Evolutionary conservation across 495 filamentous ascomycete genomes (phyloP).

Genomic region (Xylaria venustula): DNA sequence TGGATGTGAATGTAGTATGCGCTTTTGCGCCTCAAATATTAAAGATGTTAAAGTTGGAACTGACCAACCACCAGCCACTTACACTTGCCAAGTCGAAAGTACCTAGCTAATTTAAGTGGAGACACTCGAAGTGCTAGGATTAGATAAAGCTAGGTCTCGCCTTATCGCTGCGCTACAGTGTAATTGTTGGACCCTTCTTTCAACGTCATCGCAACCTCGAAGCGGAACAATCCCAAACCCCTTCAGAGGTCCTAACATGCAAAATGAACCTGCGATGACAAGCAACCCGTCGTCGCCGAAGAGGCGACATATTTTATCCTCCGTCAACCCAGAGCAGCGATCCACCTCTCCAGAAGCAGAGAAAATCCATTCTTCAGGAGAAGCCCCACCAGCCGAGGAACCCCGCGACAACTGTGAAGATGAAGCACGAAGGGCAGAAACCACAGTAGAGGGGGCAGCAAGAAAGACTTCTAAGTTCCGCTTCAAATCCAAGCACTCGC

Average conservation of each 20-base stretch:
- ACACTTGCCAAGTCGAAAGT: background rate
- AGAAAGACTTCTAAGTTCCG: conserved; percentile 52
- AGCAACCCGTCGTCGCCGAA: conserved; percentile 40
- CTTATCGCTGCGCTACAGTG: too few relatives aligned
- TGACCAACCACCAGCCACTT: background rate
- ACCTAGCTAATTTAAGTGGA: too few relatives aligned
- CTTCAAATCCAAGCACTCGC: conserved; percentile 50
- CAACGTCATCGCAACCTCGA: conserved; percentile 13
- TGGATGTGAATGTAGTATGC: background rate
- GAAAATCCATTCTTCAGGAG: background rate
- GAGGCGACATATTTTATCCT: conserved; percentile 44
- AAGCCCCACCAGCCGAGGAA: conserved; percentile 16
- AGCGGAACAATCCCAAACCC: background rate
- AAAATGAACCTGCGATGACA: conserved; percentile 30
- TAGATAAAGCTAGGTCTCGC: too few relatives aligned
- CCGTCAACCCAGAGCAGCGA: conserved; percentile 37
- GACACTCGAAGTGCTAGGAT: too few relatives aligned
- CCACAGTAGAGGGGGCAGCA: conserved; percentile 13
- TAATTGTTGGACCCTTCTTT: background rate
- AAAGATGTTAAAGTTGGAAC: too few relatives aligned
- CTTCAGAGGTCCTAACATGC: background rate
- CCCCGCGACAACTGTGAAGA: conserved; percentile 16
- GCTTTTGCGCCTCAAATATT: too few relatives aligned
- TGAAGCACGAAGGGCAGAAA: conserved; percentile 12
- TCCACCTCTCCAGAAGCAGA: conserved; percentile 18